Evolutionary conservation across 768 basidiomycete genomes (phyloP).

Genomic region (Tricholoma terreum): DNA sequence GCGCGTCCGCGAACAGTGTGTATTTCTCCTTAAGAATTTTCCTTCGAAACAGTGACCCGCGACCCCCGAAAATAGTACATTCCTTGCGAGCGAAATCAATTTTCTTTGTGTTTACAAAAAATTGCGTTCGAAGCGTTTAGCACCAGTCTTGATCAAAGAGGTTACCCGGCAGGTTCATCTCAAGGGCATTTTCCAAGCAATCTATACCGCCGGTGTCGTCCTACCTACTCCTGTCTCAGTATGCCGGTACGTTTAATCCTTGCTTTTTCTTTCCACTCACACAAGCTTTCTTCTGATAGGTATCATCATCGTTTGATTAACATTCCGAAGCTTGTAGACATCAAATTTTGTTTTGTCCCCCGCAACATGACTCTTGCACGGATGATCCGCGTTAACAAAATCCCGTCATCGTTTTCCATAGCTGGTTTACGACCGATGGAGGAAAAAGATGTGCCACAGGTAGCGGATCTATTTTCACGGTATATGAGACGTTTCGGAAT

Average conservation of each 20-base stretch:
- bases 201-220: slow-evolving; percentile 93
- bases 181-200: slow-evolving; percentile 90
- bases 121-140: slow-evolving; percentile 88
- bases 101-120: slow-evolving; percentile 98
- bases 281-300: slow-evolving; percentile 34
- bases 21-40: slow-evolving; percentile 4
- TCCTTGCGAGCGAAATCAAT: slow-evolving; percentile 88
- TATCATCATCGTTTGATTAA: slow-evolving; percentile 93
- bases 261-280: background rate
- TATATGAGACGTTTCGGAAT: slow-evolving; percentile 89
- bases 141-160: slow-evolving; percentile 96
- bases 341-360: slow-evolving; percentile 85
- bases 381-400: slow-evolving; percentile 74
- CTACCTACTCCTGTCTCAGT: slow-evolving; percentile 91
- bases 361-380: slow-evolving; percentile 88
- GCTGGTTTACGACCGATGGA: slow-evolving; percentile 87
- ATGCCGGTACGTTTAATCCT: slow-evolving; percentile 55
- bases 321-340: slow-evolving; percentile 86
- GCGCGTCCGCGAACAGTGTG: slow-evolving; percentile 82
- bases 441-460: slow-evolving; percentile 67
- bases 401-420: slow-evolving; percentile 49
- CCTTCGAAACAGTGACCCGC: background rate
- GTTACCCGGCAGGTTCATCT: slow-evolving; percentile 91
- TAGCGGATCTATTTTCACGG: slow-evolving; percentile 64
- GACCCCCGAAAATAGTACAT: slow-evolving; percentile 19